Conservation (phyloP, 2,329 filamentous ascomycete genomes). For the Chaetomiaceae sp. region DNA sequence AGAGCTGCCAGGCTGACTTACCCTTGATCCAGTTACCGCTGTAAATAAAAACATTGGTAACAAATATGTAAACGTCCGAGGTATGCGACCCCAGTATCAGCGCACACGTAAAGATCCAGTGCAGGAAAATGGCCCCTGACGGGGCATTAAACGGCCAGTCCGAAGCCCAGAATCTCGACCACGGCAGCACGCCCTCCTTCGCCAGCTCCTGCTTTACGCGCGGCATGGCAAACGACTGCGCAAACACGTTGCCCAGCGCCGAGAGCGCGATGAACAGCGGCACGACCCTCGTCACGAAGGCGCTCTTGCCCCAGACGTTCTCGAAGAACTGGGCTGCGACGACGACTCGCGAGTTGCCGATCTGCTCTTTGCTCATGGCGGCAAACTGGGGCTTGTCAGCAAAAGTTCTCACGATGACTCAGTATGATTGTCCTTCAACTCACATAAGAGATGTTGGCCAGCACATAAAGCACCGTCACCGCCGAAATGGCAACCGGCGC, state of each 20-base stretch:
- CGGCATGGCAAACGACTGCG: conserved; percentile 32
- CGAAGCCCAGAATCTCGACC: conserved; percentile 33
- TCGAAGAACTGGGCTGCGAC: conserved; percentile 34
- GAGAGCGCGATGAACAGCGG: conserved; percentile 33
- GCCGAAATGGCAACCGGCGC: conserved; percentile 32
- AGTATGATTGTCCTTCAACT: conserved; percentile 5
- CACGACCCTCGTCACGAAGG: conserved; percentile 29
- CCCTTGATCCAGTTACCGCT: conserved; percentile 33
- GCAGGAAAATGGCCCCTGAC: conserved; percentile 33
- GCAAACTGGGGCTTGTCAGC: conserved; percentile 25
- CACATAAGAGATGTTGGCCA: conserved; percentile 36
- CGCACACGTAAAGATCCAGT: conserved; percentile 33
- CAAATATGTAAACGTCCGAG: conserved; percentile 30
- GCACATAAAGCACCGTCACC: conserved; percentile 35
- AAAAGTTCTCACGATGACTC: too few relatives aligned
- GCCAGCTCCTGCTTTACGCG: conserved; percentile 36
- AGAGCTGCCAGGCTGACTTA: background rate
- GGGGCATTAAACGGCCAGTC: conserved; percentile 35
- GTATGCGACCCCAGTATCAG: conserved; percentile 31
- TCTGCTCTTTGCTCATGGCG: conserved; percentile 29
- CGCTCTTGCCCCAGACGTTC: conserved; percentile 30
- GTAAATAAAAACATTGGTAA: conserved; percentile 34
- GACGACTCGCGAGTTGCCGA: conserved; percentile 26
- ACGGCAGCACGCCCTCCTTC: conserved; percentile 34
- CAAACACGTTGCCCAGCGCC: conserved; percentile 32